Evolutionary conservation across 1,284 basidiomycete genomes (phyloP).

Genomic region (Trichosporon sp.): DNA sequence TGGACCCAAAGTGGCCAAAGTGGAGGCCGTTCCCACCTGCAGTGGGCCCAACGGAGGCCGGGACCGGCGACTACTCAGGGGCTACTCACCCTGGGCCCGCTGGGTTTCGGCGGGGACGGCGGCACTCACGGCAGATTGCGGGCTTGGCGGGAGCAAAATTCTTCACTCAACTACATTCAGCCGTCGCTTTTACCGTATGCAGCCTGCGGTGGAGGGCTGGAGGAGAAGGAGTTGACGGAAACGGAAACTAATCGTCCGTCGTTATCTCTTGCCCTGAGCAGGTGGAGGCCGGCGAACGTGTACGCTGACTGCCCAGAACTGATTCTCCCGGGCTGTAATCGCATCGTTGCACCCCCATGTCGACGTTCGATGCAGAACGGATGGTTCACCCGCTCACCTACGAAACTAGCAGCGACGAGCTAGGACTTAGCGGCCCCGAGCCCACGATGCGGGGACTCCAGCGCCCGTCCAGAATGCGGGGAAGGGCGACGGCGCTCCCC

Average conservation of each 20-base stretch:
- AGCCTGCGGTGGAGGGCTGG: no score
- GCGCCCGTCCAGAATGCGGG: constrained; percentile 1
- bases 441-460: background rate
- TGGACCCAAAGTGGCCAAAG: background rate
- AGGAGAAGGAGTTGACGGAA: background rate
- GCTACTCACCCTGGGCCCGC: background rate
- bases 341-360: background rate
- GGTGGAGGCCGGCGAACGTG: background rate
- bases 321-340: background rate
- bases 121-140: background rate
- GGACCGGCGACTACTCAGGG: constrained; percentile 11
- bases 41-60: background rate
- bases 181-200: no score
- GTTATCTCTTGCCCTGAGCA: background rate
- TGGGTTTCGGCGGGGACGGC: background rate
- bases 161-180: background rate
- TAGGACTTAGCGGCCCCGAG: background rate
- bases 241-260: constrained; percentile 4
- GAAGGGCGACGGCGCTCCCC: background rate
- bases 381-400: background rate
- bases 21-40: background rate
- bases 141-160: constrained; percentile 18
- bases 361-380: background rate
- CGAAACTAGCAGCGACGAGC: no score
- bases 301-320: background rate